Evolutionary conservation across 2,329 filamentous ascomycete genomes (phyloP).

Genomic region (Drechslera avenae): DNA sequence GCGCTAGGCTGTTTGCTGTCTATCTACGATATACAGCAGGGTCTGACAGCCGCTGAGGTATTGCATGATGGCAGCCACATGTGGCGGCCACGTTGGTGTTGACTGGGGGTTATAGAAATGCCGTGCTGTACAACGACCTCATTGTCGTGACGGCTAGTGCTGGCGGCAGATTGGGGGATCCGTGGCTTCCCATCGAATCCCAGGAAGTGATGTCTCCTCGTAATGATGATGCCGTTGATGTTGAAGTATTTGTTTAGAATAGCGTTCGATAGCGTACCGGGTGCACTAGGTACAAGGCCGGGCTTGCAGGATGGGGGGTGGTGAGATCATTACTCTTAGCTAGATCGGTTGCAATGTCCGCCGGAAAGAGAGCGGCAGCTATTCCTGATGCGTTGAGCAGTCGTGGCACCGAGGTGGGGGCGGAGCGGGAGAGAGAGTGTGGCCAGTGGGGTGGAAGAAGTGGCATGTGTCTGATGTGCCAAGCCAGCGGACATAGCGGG

Average conservation of each 20-base stretch:
- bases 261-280: conserved; percentile 5
- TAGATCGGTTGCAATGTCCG: background rate
- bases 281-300: background rate
- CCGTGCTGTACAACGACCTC: conserved; percentile 2
- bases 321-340: conserved; percentile 12
- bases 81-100: conserved; percentile 1
- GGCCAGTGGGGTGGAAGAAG: conserved; percentile 3
- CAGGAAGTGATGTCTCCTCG: conserved; percentile 1
- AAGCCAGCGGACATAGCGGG: conserved; percentile 20
- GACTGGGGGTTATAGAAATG: conserved; percentile 1
- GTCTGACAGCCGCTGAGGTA: background rate
- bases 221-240: conserved; percentile 8
- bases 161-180: background rate
- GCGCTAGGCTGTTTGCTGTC: conserved; percentile 5
- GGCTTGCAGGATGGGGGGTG: conserved; percentile 3
- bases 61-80: conserved; percentile 3
- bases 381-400: conserved; percentile 1
- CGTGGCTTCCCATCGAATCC: background rate
- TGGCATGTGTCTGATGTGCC: background rate
- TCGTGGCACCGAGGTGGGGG: background rate
- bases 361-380: background rate
- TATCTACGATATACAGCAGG: conserved; percentile 3
- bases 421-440: background rate
- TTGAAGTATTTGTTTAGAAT: background rate
- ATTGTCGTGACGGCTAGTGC: background rate